phyloP scores from a whole-genome alignment of 495 filamentous ascomycete species.

The Penicillium maclennaniae region DNA sequence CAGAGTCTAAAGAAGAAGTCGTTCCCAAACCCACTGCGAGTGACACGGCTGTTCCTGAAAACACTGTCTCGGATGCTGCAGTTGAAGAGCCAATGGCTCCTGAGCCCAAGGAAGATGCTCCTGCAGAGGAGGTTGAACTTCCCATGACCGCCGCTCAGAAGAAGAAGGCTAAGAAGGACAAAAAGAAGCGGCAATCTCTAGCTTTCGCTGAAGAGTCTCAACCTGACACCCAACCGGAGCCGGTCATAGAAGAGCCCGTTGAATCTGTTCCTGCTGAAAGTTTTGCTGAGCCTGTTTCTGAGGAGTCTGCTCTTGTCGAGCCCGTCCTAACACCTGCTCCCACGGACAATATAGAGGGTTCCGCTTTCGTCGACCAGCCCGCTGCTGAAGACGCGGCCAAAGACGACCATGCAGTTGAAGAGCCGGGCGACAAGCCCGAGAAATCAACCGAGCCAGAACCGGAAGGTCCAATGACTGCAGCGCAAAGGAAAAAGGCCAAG shows the following conservation, averaged over 20 bases:
- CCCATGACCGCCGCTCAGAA: slow-evolving; percentile 10
- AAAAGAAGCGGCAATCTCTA: slow-evolving; percentile 29
- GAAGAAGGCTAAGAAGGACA: slow-evolving; percentile 16
- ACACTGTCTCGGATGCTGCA: neutral
- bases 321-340: neutral
- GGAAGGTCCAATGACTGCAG: slow-evolving; percentile 8
- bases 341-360: neutral
- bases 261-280: neutral
- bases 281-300: neutral
- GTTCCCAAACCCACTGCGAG: neutral
- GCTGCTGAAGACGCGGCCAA: slow-evolving; percentile 1
- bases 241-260: slow-evolving; percentile 7
- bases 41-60: neutral
- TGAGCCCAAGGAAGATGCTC: neutral
- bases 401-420: neutral
- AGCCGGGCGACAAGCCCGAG: slow-evolving; percentile 1
- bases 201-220: slow-evolving; percentile 11
- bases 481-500: slow-evolving; percentile 31
- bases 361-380: neutral
- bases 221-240: slow-evolving; percentile 8
- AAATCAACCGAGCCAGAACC: slow-evolving; percentile 6
- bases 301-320: neutral
- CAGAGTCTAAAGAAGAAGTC: neutral
- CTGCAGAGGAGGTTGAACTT: slow-evolving; percentile 11
- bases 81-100: neutral